phyloP scores from a whole-genome alignment of 1,284 basidiomycete genomes.

The Papiliotrema terrestris region DNA sequence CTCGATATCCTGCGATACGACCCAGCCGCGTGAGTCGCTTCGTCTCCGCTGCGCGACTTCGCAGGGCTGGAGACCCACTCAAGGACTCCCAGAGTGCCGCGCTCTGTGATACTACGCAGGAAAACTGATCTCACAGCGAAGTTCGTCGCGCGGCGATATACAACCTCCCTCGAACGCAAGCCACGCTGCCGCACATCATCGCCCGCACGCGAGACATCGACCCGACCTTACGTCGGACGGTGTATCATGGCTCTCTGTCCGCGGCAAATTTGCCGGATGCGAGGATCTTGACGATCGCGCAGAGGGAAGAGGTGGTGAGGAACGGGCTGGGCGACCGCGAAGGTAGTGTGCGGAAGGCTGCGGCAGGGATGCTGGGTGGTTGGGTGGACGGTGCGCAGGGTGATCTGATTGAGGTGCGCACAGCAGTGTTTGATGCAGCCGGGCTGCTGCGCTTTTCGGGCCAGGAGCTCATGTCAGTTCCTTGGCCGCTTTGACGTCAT shows the following conservation, averaged over 20 bases:
- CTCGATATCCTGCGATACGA: conserved; percentile 73
- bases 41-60: neutral
- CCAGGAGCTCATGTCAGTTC: conserved; percentile 54
- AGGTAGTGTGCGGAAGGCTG: conserved; percentile 71
- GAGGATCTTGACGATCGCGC: conserved; percentile 65
- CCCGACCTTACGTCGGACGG: conserved; percentile 70
- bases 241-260: conserved; percentile 65
- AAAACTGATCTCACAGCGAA: conserved; percentile 57
- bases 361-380: conserved; percentile 67
- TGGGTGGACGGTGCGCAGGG: conserved; percentile 67
- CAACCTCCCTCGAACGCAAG: conserved; percentile 64
- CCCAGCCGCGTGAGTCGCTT: conserved; percentile 64
- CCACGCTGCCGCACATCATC: conserved; percentile 67
- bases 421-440: neutral
- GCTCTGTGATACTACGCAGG: neutral
- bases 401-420: conserved; percentile 50
- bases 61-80: too few relatives aligned
- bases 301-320: conserved; percentile 72
- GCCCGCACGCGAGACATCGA: conserved; percentile 83
- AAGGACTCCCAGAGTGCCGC: neutral
- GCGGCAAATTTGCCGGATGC: conserved; percentile 60
- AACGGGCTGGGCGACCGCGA: conserved; percentile 88
- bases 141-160: conserved; percentile 83
- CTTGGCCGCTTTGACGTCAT: conserved; percentile 63
- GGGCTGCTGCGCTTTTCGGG: too few relatives aligned